Evolutionary conservation across 331 rosid species (phyloP), one percentile per base, ranked within the genome.

Genomic region (Erythrophleum ivorense): DNA sequence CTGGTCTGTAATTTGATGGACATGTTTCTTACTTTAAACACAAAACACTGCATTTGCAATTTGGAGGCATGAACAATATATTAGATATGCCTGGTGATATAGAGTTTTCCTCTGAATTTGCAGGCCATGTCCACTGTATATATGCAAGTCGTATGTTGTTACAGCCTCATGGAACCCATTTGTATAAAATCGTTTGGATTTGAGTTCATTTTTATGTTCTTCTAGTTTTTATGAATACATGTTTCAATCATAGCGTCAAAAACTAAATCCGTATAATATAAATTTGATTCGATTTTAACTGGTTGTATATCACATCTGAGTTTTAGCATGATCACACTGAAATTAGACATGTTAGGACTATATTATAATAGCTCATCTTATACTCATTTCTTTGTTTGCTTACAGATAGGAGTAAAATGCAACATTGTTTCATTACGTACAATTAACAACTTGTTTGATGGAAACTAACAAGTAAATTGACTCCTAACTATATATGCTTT

Each of bases 71-170:
- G 45, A 49, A 29, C 40, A 48, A 0, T 29, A 3, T 31, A 55
- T 18, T 3, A 54, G 66, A 68, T 69, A 31, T 53, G 82, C 34
- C 2, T 45, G 73, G 59, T 48, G 29, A 55, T n/a, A n/a, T 29
- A n/a, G 29, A 48, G 46, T 36, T 45, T 7, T 4, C 21, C 55
- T 50, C 14, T 10, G 57, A 69, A 50, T 15, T 45, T 38, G n/a
- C 7, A 8, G 4, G 48, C n/a, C 21, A 76, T 68, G 66, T n/a
- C 68, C 85, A 19, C 62, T 86, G 85, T 86, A 81, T 52, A 78
- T 67, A 59, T 82, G 38, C 43, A 66, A 43, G 46, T 58, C 45
- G 55, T 46, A 49, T 13, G 40, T 57, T 48, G 46, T 45, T 58
- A 29, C 75, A 72, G 52, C 36, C 64, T 69, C 73, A 60, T 77